phyloP scores from a whole-genome alignment of 2,329 filamentous ascomycete species.

The Aspergillus terreus region DNA sequence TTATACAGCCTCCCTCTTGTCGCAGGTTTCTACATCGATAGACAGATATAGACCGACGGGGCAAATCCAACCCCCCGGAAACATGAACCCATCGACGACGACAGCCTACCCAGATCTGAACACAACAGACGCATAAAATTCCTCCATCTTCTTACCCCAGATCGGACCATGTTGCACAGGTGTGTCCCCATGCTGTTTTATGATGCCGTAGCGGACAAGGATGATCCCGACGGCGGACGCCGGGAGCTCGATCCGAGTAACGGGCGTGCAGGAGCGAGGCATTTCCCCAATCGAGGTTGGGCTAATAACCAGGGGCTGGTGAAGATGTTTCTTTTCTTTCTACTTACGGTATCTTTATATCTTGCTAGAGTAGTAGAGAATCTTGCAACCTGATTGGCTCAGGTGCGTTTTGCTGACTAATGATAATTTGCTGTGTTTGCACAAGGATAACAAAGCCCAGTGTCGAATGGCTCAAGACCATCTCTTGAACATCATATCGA shows the following conservation, averaged over 20 bases:
- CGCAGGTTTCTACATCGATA: too few species aligned
- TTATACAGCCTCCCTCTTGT: too few species aligned
- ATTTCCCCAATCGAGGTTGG: slow-evolving; percentile 7
- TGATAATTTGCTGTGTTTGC: background rate
- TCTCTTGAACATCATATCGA: background rate
- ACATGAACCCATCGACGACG: background rate
- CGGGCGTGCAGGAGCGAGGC: slow-evolving; percentile 5
- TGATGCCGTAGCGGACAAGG: slow-evolving; percentile 14
- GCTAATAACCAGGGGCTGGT: slow-evolving; percentile 4
- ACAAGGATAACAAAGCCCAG: background rate
- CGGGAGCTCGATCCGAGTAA: slow-evolving; percentile 7
- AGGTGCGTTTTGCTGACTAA: background rate
- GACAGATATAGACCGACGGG: background rate
- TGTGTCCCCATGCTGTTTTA: slow-evolving; percentile 14
- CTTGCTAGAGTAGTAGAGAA: background rate
- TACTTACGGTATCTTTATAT: background rate
- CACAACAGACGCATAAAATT: slow-evolving; percentile 7
- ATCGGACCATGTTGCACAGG: slow-evolving; percentile 15
- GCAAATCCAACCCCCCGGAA: background rate
- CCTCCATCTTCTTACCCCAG: slow-evolving; percentile 13
- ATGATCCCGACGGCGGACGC: slow-evolving; percentile 5
- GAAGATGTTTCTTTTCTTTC: background rate
- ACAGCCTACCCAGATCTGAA: slow-evolving; percentile 2
- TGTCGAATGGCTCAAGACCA: background rate
- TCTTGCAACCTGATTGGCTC: background rate